Evolutionary conservation across 108 stramenopile genomes (phyloP).

Genomic region (Nannochloropsis oceanica): DNA sequence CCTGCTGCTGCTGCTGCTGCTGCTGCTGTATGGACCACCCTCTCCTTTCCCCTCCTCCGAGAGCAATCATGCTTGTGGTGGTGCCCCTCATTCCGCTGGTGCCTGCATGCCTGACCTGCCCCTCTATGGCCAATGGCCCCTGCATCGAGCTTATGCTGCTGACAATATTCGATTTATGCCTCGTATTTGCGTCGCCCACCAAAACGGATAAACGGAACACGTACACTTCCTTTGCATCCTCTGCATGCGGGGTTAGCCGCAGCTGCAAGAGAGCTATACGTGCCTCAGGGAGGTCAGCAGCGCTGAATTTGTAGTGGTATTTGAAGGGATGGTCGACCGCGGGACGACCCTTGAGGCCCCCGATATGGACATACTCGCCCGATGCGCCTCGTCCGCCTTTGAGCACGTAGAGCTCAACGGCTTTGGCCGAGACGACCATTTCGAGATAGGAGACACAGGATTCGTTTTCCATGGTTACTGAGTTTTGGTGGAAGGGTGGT

Average conservation of each 20-base stretch:
- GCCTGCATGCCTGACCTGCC: not conserved
- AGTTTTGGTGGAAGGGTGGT: not conserved
- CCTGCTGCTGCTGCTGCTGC: not conserved
- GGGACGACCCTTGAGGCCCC: not conserved
- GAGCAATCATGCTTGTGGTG: not conserved
- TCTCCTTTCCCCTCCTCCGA: not conserved
- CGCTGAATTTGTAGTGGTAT: not conserved
- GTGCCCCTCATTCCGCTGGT: not conserved
- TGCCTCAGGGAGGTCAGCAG: not conserved
- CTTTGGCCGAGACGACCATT: not conserved
- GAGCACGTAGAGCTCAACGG: not conserved
- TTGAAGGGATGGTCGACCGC: not conserved
- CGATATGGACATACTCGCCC: not conserved
- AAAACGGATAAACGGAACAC: not conserved
- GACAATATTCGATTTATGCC: not conserved
- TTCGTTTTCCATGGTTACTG: not conserved
- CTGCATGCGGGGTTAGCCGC: not conserved
- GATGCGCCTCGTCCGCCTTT: not conserved
- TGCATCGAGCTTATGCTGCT: not conserved
- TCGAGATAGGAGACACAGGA: not conserved
- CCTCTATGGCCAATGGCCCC: not conserved
- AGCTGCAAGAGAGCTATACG: not conserved
- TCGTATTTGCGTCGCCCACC: not conserved
- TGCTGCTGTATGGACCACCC: not conserved
- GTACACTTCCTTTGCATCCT: not conserved